Conservation (phyloP, 768 basidiomycete genomes). For the Lactarius tabidus region DNA sequence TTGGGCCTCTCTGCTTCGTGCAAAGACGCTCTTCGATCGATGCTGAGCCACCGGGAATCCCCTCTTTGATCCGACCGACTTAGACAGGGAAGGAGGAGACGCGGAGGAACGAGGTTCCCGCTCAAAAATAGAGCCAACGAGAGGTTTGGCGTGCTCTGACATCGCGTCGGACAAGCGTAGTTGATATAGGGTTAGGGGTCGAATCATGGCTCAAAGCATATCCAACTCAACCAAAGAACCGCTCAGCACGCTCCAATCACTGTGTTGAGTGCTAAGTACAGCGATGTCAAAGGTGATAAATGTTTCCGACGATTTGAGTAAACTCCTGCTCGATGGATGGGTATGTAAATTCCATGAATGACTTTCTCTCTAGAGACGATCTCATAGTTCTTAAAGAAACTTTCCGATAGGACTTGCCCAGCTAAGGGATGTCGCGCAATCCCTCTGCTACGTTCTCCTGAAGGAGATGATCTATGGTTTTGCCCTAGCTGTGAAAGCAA, state of each 20-base stretch:
- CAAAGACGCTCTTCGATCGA: slow-evolving; percentile 40
- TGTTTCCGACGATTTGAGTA: slow-evolving; percentile 59
- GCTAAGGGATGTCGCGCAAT: slow-evolving; percentile 49
- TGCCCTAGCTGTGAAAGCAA: slow-evolving; percentile 62
- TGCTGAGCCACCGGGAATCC: slow-evolving; percentile 42
- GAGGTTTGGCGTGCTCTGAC: slow-evolving; percentile 22
- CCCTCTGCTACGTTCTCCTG: slow-evolving; percentile 74
- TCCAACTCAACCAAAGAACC: no score
- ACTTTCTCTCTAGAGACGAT: background rate
- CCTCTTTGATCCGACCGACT: slow-evolving; percentile 26
- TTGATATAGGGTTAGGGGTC: no score
- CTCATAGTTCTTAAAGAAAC: slow-evolving; percentile 43
- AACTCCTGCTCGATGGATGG: slow-evolving; percentile 31
- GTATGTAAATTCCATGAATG: slow-evolving; percentile 5
- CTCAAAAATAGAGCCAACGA: slow-evolving; percentile 48
- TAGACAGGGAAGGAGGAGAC: slow-evolving; percentile 27
- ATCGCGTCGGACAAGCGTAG: slow-evolving; percentile 9
- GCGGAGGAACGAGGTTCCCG: slow-evolving; percentile 34
- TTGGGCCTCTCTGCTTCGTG: slow-evolving; percentile 31
- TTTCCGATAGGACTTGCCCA: slow-evolving; percentile 56
- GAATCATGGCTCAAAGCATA: no score
- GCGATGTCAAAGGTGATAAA: slow-evolving; percentile 51
- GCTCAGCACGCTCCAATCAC: no score
- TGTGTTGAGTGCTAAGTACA: no score
- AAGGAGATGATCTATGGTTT: slow-evolving; percentile 45